A percentile compares a stretch with the other conserved stretches of the same genome.
These are phyloP conservation scores for Eutrema japonicum DNA, from an alignment of 345 rosid genomes.

Conservation along the genomic window DNA sequence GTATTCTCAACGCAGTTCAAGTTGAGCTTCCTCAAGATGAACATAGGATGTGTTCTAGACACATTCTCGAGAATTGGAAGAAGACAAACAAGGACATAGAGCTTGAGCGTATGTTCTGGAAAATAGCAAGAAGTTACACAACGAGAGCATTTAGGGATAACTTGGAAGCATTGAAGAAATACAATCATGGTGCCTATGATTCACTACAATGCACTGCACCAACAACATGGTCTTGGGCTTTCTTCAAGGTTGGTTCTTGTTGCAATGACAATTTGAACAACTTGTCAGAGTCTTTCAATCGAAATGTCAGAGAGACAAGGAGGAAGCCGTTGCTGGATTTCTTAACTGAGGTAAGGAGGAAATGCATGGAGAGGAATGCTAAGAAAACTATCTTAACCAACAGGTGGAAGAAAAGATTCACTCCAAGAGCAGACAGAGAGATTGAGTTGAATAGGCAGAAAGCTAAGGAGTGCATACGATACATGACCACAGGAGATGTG, in stretches of 20 bases:
- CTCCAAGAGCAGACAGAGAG: not conserved
- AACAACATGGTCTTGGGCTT: not conserved
- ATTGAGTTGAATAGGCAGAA: not conserved
- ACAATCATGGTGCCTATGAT: not conserved
- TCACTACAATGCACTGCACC: not conserved
- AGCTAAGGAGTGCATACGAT: not conserved
- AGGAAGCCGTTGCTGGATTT: not conserved
- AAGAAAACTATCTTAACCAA: not conserved
- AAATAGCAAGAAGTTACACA: not conserved
- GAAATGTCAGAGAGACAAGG: not conserved
- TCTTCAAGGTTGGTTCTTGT: not conserved
- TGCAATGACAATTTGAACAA: conserved; percentile 19
- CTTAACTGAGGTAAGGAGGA: not conserved
- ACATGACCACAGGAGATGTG: not conserved
- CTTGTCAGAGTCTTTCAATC: not conserved
- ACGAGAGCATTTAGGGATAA: too few relatives aligned
- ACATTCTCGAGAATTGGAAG: conserved; percentile 6
- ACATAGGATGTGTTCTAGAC: conserved; percentile 3
- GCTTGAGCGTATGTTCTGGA: not conserved
- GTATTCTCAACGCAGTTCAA: not conserved
- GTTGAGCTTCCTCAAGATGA: not conserved
- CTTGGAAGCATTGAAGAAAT: not conserved
- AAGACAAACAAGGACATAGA: conserved; percentile 3
- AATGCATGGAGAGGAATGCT: not conserved
- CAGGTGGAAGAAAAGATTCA: not conserved